These are phyloP conservation scores for Komagataella ulmi DNA, from an alignment of 805 yeast species.

Conservation along the genomic window DNA sequence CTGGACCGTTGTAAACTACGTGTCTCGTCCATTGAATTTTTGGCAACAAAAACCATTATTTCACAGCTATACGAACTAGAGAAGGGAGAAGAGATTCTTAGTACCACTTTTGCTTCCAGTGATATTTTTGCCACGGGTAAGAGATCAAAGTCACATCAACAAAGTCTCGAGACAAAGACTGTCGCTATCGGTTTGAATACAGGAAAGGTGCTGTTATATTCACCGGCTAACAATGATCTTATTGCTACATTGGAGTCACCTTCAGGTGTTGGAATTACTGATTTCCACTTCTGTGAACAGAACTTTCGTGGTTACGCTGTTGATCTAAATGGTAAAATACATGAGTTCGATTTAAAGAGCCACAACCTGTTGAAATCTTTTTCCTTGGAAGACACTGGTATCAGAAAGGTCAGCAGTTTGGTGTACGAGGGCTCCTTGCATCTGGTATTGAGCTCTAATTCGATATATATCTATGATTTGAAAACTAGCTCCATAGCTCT, in stretches of 20 bases:
- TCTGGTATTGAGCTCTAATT: slow-evolving; percentile 54
- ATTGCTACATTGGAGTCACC: slow-evolving; percentile 36
- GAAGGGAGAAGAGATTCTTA: background rate
- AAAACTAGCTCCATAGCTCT: slow-evolving; percentile 22
- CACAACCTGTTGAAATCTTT: slow-evolving; percentile 28
- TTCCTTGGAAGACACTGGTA: slow-evolving; percentile 18
- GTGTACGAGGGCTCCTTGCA: slow-evolving; percentile 19
- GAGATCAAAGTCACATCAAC: background rate
- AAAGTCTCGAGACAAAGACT: slow-evolving; percentile 24
- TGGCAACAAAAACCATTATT: background rate
- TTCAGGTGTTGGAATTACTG: slow-evolving; percentile 31
- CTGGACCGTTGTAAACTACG: background rate
- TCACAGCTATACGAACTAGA: background rate
- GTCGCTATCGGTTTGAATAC: slow-evolving; percentile 52
- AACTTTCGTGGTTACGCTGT: slow-evolving; percentile 42
- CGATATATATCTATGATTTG: slow-evolving; percentile 40
- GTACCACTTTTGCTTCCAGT: background rate
- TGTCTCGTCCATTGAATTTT: background rate
- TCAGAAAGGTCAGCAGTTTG: slow-evolving; percentile 12
- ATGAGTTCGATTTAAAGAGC: slow-evolving; percentile 45
- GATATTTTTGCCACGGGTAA: background rate
- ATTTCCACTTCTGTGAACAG: slow-evolving; percentile 28
- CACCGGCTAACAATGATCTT: slow-evolving; percentile 51
- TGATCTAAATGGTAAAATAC: slow-evolving; percentile 42
- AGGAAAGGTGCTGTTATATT: slow-evolving; percentile 52